Evolutionary conservation across 2,329 filamentous ascomycete species (phyloP).

Genomic region (Beauveria medogensis): DNA sequence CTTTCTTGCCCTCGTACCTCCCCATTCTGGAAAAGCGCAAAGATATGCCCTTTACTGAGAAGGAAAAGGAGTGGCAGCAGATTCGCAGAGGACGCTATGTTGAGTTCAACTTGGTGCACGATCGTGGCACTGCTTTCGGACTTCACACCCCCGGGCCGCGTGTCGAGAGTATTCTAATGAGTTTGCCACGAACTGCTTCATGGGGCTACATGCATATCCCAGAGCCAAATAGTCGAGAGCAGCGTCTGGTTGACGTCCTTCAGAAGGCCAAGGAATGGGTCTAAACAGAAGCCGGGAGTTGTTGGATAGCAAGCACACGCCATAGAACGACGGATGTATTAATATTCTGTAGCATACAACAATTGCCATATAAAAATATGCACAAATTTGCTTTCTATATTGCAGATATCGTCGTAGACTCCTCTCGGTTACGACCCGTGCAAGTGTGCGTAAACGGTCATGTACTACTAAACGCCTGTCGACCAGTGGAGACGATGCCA

Average conservation of each 20-base stretch:
- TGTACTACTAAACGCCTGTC: neutral
- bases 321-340: neutral
- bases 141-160: conserved; percentile 85
- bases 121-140: conserved; percentile 89
- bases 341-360: conserved; percentile 1
- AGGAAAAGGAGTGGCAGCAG: conserved; percentile 96
- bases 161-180: conserved; percentile 97
- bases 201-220: conserved; percentile 96
- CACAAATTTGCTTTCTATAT: neutral
- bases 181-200: conserved; percentile 79
- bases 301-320: neutral
- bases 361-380: neutral
- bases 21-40: conserved; percentile 84
- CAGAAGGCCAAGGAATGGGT: conserved; percentile 60
- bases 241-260: conserved; percentile 67
- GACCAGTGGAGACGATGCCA: neutral
- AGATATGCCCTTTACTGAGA: conserved; percentile 79
- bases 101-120: conserved; percentile 96
- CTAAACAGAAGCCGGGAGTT: conserved; percentile 22
- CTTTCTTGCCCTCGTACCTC: conserved; percentile 84
- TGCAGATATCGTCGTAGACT: neutral
- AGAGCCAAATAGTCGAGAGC: conserved; percentile 66
- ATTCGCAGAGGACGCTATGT: conserved; percentile 90
- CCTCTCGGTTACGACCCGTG: neutral
- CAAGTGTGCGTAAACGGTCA: neutral